Percentiles rank a stretch among this genome's conserved stretches.
These are phyloP conservation scores for Penicillium aurantiogriseum DNA, from an alignment of 2,329 filamentous ascomycete species.

Conservation along the genomic window DNA sequence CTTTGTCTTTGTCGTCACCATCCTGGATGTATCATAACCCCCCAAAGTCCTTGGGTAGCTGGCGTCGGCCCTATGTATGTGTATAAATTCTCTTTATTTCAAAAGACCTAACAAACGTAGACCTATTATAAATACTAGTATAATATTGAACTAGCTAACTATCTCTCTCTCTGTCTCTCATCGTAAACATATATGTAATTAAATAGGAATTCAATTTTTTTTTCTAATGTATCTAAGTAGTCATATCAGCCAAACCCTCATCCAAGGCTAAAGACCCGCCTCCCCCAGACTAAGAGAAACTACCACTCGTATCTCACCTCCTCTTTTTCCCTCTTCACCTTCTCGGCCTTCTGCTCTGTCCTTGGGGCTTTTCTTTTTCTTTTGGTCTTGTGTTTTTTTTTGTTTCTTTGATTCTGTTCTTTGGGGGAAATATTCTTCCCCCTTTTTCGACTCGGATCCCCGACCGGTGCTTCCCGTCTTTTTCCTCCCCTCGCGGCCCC, in stretches of 20 bases:
- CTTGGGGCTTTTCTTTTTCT: constrained; percentile 12
- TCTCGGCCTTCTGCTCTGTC: constrained; percentile 11
- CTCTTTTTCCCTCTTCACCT: constrained; percentile 21
- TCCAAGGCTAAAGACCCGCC: constrained; percentile 15
- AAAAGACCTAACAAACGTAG: background rate
- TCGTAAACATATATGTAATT: background rate
- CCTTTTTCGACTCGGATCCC: constrained; percentile 14
- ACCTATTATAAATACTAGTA: background rate
- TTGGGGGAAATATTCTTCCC: constrained; percentile 5
- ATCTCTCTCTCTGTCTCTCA: background rate
- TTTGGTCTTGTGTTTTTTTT: constrained; percentile 17
- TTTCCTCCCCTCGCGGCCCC: constrained; percentile 29
- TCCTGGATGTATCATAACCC: constrained; percentile 1
- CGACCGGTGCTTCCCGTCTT: constrained; percentile 20
- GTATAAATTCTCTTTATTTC: background rate
- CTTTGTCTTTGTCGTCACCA: background rate
- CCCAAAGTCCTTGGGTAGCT: background rate
- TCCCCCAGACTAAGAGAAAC: constrained; percentile 24
- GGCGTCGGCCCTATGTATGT: background rate
- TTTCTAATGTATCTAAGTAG: background rate
- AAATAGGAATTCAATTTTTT: background rate
- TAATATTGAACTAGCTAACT: background rate
- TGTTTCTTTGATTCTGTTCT: constrained; percentile 15
- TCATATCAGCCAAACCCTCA: constrained; percentile 3
- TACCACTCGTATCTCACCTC: constrained; percentile 19